Conservation (phyloP, 352 stramenopile genomes). For the Globisporangium middletonii region DNA sequence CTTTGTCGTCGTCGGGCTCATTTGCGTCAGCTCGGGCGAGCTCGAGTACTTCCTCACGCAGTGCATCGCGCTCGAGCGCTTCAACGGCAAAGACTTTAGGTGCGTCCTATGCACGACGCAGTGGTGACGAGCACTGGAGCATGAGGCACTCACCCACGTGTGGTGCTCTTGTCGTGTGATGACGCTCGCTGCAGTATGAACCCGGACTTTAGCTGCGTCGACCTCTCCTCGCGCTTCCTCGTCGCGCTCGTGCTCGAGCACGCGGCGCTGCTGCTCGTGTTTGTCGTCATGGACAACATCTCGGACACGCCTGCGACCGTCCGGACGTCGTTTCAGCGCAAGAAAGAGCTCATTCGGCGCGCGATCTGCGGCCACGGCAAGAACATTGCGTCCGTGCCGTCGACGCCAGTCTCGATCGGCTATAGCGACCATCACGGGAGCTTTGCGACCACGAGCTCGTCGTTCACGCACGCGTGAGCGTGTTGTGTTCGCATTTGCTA, state of each 20-base stretch:
- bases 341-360: constrained; percentile 80
- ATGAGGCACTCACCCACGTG: too few relatives aligned
- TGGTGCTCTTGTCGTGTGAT: neutral
- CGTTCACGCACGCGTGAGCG: constrained; percentile 10
- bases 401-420: constrained; percentile 10
- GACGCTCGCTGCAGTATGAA: constrained; percentile 45
- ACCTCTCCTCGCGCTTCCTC: constrained; percentile 72
- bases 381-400: constrained; percentile 15
- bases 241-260: constrained; percentile 75
- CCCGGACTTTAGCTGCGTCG: constrained; percentile 73
- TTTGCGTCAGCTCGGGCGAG: constrained; percentile 79
- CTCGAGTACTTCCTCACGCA: constrained; percentile 80
- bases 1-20: constrained; percentile 79
- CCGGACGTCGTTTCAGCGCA: constrained; percentile 75
- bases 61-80: constrained; percentile 63
- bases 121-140: too few relatives aligned
- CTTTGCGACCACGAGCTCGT: constrained; percentile 11
- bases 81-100: constrained; percentile 81
- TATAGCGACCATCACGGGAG: constrained; percentile 12
- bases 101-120: constrained; percentile 12
- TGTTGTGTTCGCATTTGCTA: neutral
- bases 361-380: constrained; percentile 74
- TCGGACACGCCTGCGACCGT: constrained; percentile 70
- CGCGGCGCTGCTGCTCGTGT: constrained; percentile 64
- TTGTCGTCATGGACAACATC: constrained; percentile 77